These are phyloP conservation scores for Bryoerythrophyllum caledonicum DNA, from an alignment of 225 moss, liverwort and hornwort species.

Conservation along the genomic window DNA sequence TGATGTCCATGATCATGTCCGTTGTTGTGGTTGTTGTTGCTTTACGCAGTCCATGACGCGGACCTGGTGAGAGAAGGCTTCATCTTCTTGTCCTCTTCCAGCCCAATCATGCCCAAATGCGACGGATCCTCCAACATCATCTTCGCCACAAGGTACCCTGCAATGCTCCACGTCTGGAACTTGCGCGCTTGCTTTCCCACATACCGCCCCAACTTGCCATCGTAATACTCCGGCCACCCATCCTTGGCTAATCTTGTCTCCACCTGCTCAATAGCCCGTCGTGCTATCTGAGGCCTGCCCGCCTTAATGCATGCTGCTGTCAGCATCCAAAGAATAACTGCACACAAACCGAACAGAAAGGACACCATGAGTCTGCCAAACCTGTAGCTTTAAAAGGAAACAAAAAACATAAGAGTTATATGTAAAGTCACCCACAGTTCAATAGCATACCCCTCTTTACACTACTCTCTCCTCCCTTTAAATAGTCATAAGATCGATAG, in stretches of 20 bases:
- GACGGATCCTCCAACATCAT: slow-evolving; percentile 98
- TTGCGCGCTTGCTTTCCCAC: slow-evolving; percentile 93
- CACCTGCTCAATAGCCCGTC: slow-evolving; percentile 87
- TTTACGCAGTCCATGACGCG: slow-evolving; percentile 71
- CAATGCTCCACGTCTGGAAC: slow-evolving; percentile 93
- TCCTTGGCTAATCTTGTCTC: slow-evolving; percentile 85
- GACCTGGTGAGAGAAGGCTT: slow-evolving; percentile 87
- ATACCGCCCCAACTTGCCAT: slow-evolving; percentile 89
- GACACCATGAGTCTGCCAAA: background rate
- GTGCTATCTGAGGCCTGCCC: slow-evolving; percentile 86
- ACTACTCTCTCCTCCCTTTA: too few species aligned
- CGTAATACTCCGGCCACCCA: slow-evolving; percentile 97
- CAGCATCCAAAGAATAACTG: slow-evolving; percentile 98
- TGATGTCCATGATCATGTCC: background rate
- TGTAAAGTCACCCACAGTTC: too few species aligned
- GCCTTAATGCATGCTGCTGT: slow-evolving; percentile 95
- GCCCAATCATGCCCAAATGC: slow-evolving; percentile 94
- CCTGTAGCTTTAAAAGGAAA: background rate
- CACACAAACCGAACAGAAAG: too few species aligned
- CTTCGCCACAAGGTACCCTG: slow-evolving; percentile 93
- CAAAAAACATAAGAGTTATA: too few species aligned
- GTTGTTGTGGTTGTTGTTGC: background rate
- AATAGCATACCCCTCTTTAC: too few species aligned
- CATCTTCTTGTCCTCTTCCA: slow-evolving; percentile 94
- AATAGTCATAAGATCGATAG: too few species aligned